Evolutionary conservation across 2,329 filamentous ascomycete species (phyloP), one percentile per base, ranked within the genome.

Genomic region (Alternaria sp.): DNA sequence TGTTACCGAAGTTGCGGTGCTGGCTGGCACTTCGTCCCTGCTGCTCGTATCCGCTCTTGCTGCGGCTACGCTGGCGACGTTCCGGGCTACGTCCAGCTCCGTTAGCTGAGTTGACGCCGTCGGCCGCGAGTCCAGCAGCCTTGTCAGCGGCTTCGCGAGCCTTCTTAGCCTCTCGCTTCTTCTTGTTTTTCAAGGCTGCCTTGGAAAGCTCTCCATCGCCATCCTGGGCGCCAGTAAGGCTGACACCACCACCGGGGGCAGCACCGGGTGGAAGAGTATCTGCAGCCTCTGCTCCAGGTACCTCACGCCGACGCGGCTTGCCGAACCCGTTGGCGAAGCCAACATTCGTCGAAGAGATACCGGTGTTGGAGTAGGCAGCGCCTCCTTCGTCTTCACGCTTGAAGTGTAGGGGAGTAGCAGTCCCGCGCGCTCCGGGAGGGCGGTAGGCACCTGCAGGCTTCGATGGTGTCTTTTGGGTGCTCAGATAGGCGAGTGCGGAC

Each of bases 361-460:
- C 93, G 67, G 95, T 94, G 79, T 92, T 90, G 60, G 92, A 84
- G 75, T 94, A 96, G 7, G 94, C 94, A 9, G 92, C 92, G 54
- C 95, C 95, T 54, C 95, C 95, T 81, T 99, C 93, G 67, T 99
- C 95, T 80, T 99, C 95, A 59, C 95, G 93, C 85, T 97, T 97
- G 85, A 98, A 99, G 71, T 95, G 92, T 64, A 98, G 84, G 10
- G 95, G 95, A 0, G 95, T 98, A 55, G 89, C 87, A 65, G 91
- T 89, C 54, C 95, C 95, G 69, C 95, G 91, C 28, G 95, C 95
- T 68, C 95, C 95, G 3, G 95, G 95, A 40, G 95, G 95, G 48
- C 95, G 90, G 79, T 99, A 99, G 3, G 95, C 95, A 68, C 95
- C 95, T n/a, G 92, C 93, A 45, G 95, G 93, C 84, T 99, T 99